Conservation (phyloP, 2,329 filamentous ascomycete genomes). For the Tolypocladium amazonense region DNA sequence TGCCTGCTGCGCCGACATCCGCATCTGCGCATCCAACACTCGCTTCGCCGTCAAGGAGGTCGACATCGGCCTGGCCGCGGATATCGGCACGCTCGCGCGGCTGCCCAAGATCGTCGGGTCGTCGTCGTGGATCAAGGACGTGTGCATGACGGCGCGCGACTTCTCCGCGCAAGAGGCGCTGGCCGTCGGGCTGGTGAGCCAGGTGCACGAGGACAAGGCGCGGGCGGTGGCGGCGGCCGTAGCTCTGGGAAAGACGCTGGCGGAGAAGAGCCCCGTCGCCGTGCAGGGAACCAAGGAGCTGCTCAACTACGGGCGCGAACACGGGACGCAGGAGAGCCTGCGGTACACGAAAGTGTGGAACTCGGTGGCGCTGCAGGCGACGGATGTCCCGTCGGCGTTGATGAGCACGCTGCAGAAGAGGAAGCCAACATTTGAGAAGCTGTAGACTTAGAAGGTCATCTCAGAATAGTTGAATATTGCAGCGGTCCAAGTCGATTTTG, state of each 20-base stretch:
- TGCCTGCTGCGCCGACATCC: slow-evolving; percentile 58
- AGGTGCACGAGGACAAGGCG: slow-evolving; percentile 52
- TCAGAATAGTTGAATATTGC: background rate
- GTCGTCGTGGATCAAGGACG: slow-evolving; percentile 69
- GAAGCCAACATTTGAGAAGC: slow-evolving; percentile 74
- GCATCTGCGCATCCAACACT: slow-evolving; percentile 49
- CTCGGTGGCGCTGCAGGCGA: slow-evolving; percentile 67
- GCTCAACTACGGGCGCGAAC: slow-evolving; percentile 71
- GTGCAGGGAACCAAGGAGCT: slow-evolving; percentile 83
- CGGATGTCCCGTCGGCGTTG: slow-evolving; percentile 65
- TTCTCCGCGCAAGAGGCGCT: slow-evolving; percentile 61
- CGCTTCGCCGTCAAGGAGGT: slow-evolving; percentile 70
- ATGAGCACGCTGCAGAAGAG: slow-evolving; percentile 67
- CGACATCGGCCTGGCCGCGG: slow-evolving; percentile 70
- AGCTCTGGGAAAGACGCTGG: slow-evolving; percentile 53
- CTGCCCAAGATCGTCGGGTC: slow-evolving; percentile 65
- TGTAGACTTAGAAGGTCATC: slow-evolving; percentile 34
- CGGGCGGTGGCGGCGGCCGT: slow-evolving; percentile 52
- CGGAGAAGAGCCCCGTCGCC: slow-evolving; percentile 76
- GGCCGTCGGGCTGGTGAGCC: slow-evolving; percentile 58
- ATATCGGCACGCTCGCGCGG: slow-evolving; percentile 64
- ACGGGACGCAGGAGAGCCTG: slow-evolving; percentile 66
- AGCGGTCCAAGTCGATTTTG: background rate
- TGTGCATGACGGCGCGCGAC: slow-evolving; percentile 58
- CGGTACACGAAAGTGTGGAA: slow-evolving; percentile 87